Evolutionary conservation across 208 protist genomes (phyloP), one percentile per base, ranked within the genome.

Genomic region (Angomonas deanei): DNA sequence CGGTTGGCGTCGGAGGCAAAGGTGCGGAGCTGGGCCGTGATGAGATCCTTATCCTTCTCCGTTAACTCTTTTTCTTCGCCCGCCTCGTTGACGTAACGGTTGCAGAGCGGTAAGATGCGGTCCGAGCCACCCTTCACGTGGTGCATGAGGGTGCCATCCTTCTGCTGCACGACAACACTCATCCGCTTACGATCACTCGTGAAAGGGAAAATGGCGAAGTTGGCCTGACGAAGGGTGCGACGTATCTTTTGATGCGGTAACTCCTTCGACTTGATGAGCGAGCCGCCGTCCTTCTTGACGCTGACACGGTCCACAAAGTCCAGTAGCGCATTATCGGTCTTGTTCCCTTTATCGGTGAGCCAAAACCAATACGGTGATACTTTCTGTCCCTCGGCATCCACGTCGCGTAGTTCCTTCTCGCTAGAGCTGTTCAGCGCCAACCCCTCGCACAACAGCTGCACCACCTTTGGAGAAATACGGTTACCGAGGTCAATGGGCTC

Each of bases 101-200:
- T 72, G 66, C 91, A 98, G 28, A 83, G 72, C 4, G 52, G 61
- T 31, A 98, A 68, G 17, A 98, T 70, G 28, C 86, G 80, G 70
- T 98, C 96, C 1, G 91, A 82, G 57, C 95, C 93, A 39, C 96
- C 96, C 76, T 98, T 97, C 33, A 92, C 76, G 53, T 96, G 77
- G 34, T 91, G 83, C 39, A 86, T 61, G 58, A 80, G 34, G 34
- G 57, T 66, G 32, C 77, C 80, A 46, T 83, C 70, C 31, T 49
- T 66, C 33, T 76, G 63, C 1, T 58, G 38, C 26, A 86, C 77
- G 24, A 96, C 77, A 5, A 74, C 75, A 46, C 78, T 91, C 92
- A 96, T 96, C 36, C 79, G 76, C 76, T 97, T 96, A n/a, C 82
- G 88, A 61, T 90, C 79, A 57, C 82, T 92, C 27, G 78, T 90